These are phyloP conservation scores for Kuraishia cidri DNA, from an alignment of 805 yeast genomes.

Conservation along the genomic window DNA sequence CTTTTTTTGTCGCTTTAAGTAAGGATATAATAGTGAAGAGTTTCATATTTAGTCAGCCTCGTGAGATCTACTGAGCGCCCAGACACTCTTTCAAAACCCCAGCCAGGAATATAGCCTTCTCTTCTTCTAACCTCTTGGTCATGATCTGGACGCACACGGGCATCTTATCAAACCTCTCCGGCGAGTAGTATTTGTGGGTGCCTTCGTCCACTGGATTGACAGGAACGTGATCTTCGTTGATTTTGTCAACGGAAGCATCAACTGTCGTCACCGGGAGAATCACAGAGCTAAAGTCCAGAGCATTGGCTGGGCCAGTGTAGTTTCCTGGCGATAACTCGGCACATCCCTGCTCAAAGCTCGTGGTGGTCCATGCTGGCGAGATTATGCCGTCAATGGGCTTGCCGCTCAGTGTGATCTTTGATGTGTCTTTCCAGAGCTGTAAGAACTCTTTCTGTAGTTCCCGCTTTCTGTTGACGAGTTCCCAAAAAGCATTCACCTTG, in stretches of 20 bases:
- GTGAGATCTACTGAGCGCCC: too few species aligned
- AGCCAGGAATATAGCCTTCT: slow-evolving; percentile 34
- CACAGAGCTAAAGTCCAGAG: slow-evolving; percentile 38
- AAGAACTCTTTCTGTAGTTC: slow-evolving; percentile 26
- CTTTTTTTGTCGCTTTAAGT: too few species aligned
- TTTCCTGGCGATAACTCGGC: slow-evolving; percentile 24
- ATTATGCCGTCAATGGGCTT: slow-evolving; percentile 37
- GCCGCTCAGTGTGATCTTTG: slow-evolving; percentile 21
- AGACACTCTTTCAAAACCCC: too few species aligned
- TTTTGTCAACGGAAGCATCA: slow-evolving; percentile 20
- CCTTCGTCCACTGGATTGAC: slow-evolving; percentile 32
- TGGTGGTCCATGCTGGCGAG: slow-evolving; percentile 32
- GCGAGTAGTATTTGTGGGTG: slow-evolving; percentile 34
- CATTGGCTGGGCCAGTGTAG: slow-evolving; percentile 48
- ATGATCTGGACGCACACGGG: slow-evolving; percentile 50
- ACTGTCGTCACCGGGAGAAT: slow-evolving; percentile 35
- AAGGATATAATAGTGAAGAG: too few species aligned
- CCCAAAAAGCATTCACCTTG: slow-evolving; percentile 26
- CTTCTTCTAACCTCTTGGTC: slow-evolving; percentile 49
- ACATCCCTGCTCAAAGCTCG: slow-evolving; percentile 28
- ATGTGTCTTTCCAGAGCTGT: slow-evolving; percentile 25
- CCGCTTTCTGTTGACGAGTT: slow-evolving; percentile 23
- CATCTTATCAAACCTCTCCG: slow-evolving; percentile 36
- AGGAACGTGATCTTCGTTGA: slow-evolving; percentile 12
- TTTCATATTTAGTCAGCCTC: too few species aligned